Percentiles rank a stretch among this genome's conserved stretches.
Evolutionary conservation across 805 yeast species (phyloP).

Genomic region (Suhomyces emberorum): DNA sequence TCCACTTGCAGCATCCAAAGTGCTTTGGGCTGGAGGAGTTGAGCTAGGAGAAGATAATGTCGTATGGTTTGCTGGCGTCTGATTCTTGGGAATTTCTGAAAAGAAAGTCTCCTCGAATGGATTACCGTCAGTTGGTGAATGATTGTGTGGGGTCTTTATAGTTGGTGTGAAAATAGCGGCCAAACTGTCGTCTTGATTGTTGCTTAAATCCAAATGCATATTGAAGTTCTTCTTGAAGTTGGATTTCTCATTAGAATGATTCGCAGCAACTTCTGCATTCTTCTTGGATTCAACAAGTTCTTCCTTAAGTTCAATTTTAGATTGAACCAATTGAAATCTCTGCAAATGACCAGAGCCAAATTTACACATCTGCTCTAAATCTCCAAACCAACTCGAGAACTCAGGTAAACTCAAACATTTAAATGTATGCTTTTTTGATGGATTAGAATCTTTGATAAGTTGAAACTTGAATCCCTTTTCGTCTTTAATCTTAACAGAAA

Average conservation of each 20-base stretch:
- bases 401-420: constrained; percentile 44
- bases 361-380: constrained; percentile 49
- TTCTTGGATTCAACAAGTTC: not conserved
- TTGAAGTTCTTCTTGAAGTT: not conserved
- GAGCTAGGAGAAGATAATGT: not conserved
- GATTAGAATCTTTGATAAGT: constrained; percentile 25
- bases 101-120: constrained; percentile 36
- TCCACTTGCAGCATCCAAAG: not conserved
- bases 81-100: constrained; percentile 4
- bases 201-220: not conserved
- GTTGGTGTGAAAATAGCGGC: constrained; percentile 39
- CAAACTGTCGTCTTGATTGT: constrained; percentile 14
- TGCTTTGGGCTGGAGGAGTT: not conserved
- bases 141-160: constrained; percentile 29
- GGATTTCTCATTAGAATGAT: not conserved
- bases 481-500: constrained; percentile 29
- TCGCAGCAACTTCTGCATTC: not conserved
- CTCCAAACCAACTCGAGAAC: constrained; percentile 52
- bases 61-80: not conserved
- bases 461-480: constrained; percentile 34
- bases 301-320: constrained; percentile 30
- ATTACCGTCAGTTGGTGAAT: constrained; percentile 26
- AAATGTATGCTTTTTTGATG: constrained; percentile 35
- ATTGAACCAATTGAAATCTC: constrained; percentile 48
- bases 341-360: constrained; percentile 43